A percentile compares a stretch with the other conserved stretches of the same genome.
Conservation (phyloP, 805 yeast genomes). For the Ogataea sp. region DNA sequence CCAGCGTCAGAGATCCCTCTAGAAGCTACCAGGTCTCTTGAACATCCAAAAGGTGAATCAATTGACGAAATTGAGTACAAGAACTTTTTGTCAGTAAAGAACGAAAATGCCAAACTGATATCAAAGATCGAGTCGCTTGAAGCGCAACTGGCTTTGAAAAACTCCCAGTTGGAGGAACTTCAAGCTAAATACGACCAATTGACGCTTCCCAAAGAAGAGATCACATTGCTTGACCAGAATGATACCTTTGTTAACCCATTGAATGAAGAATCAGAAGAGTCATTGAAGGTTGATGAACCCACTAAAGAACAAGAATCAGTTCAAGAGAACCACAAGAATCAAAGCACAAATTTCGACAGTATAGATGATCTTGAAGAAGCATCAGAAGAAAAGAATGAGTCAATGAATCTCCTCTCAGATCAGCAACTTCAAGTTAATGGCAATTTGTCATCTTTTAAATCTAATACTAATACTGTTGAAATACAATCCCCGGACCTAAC, state of each 20-base stretch:
- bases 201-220: background rate
- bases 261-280: no score
- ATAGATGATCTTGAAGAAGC: background rate
- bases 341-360: no score
- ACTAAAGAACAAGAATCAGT: background rate
- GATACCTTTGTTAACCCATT: no score
- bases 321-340: background rate
- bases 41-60: no score
- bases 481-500: slow-evolving; percentile 6
- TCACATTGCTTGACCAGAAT: no score
- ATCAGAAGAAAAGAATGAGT: background rate
- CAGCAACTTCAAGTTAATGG: no score
- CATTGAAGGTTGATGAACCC: background rate
- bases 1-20: no score
- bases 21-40: no score
- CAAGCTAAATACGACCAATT: background rate
- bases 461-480: slow-evolving; percentile 2
- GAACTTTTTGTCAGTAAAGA: background rate
- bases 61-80: no score
- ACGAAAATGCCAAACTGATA: slow-evolving; percentile 5
- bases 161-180: slow-evolving; percentile 1
- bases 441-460: no score
- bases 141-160: slow-evolving; percentile 5
- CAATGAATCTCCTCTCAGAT: slow-evolving; percentile 13
- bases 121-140: slow-evolving; percentile 4